Conservation (phyloP, 441 rosid species). For the Aleurites moluccanus region DNA sequence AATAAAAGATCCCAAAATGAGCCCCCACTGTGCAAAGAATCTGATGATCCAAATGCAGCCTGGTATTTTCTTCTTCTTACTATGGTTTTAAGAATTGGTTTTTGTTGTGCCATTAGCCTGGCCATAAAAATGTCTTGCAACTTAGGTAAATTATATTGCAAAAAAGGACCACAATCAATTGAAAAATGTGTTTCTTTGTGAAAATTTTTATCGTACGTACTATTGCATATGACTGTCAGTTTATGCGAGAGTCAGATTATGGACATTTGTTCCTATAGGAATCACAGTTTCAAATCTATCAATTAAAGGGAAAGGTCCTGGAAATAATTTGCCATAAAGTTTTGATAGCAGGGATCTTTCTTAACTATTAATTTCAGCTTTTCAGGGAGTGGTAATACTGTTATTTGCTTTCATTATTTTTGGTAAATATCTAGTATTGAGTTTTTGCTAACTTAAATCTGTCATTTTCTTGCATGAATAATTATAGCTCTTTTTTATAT, state of each 20-base stretch:
- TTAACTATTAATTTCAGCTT: not conserved
- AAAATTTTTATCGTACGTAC: not conserved
- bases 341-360: not conserved
- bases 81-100: not conserved
- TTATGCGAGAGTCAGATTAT: not conserved
- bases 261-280: not conserved
- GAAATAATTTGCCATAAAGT: not conserved
- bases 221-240: not conserved
- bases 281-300: not conserved
- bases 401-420: too few relatives aligned
- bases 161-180: not conserved
- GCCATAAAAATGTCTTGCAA: not conserved
- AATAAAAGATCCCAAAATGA: conserved; percentile 54
- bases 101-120: not conserved
- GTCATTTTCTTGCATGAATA: not conserved
- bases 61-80: conserved; percentile 43
- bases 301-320: not conserved
- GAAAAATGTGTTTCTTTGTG: not conserved
- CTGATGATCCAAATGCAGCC: conserved; percentile 93
- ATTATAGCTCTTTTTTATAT: not conserved
- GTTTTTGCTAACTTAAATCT: not conserved
- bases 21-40: conserved; percentile 74
- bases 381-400: not conserved
- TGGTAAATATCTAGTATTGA: not conserved
- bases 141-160: not conserved